Evolutionary conservation across 2,329 filamentous ascomycete species (phyloP), one percentile per base, ranked within the genome.

Genomic region (Diplocarpon mali): DNA sequence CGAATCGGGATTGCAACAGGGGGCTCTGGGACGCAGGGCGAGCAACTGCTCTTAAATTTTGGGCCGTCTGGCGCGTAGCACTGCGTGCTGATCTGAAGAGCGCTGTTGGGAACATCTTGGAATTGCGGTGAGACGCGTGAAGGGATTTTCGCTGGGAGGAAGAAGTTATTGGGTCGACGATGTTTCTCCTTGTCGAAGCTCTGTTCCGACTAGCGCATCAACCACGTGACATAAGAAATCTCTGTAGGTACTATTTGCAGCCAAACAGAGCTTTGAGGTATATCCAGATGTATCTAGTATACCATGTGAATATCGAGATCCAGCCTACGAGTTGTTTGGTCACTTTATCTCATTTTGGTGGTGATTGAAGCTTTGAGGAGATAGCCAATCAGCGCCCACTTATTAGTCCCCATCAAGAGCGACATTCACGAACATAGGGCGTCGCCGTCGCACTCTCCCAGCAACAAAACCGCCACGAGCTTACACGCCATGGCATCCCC

Each of bases 41-140:
- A 65, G 77, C 73, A 65, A 74, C 70, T 67, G 68, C 64, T 65
- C 67, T 65, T 56, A 67, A 63, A 60, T 65, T 65, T 64, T 71
- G 68, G 63, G 72, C 67, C 54, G 66, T 64, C 59, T 71, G 69
- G 53, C 69, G 68, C 58, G 64, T 67, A 50, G 62, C 57, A 50
- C 61, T 58, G 63, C 78, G 73, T 66, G 83, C 78, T 62, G 85
- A 83, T 69, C 84, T 84, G 71, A 90, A 73, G 66, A 92, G 69
- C 64, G 85, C 81, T 67, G 85, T 80, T 71, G 90, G 85, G 76
- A 95, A 88, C 90, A 96, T 96, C 55, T 61, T 79, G 41, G 70
- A 59, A 8, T 53, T 54, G 53, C 47, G 44, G 46, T 53, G 47
- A 34, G 46, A 42, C 30, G 35, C 48, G 48, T 43, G 30, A 45